Base-by-base conservation (phyloP, 176 grass and related monocot genomes). In the Paspalum vaginatum region DNA sequence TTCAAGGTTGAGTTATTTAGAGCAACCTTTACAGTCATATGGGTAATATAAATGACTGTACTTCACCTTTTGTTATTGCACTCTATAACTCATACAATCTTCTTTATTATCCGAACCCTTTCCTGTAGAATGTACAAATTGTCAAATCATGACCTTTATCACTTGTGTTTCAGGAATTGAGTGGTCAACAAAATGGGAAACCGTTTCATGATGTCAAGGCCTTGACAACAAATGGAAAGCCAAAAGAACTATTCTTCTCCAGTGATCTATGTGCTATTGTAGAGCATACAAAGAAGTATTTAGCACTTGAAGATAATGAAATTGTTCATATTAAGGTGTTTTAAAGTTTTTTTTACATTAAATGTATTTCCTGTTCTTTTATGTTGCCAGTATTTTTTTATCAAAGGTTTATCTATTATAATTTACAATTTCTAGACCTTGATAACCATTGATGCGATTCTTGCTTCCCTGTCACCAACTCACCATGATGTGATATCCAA, bases 251-350 rank as follows among this genome's bases (percentile, higher is more conserved):
- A 53, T 95, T 98, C 81, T 98, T 98, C 60, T 98, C 90, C 2
- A 94, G 95, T 83, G 95, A 98, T 85, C 79, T 94, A 65, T 98
- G 81, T 89, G 95, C 92, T 85, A 98, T 98, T 84, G 92, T 94
- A 68, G 95, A 98, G 75, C 95, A 98, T 86, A 94, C 95, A 48
- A 98, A 94, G 80, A 92, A 91, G 11, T 98, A 98, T 64, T 88
- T 92, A 68, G 84, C 81, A 51, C 85, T 98, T 76, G 92, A 98
- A 89, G 95, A 98, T 56, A 74, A 91, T 83, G 95, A 94, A 86
- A 88, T 98, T 47, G 66, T 94, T 82, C 95, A 98, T 85, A 94
- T 98, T 55, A 94, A 90, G 94, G 94, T 97, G 88, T 55, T 59
- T 70, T 59, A 24, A 48, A 81, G 16, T 73, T 4, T 24, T 84